Conservation (phyloP, 2,329 filamentous ascomycete genomes). For the Didymella keratinophila region DNA sequence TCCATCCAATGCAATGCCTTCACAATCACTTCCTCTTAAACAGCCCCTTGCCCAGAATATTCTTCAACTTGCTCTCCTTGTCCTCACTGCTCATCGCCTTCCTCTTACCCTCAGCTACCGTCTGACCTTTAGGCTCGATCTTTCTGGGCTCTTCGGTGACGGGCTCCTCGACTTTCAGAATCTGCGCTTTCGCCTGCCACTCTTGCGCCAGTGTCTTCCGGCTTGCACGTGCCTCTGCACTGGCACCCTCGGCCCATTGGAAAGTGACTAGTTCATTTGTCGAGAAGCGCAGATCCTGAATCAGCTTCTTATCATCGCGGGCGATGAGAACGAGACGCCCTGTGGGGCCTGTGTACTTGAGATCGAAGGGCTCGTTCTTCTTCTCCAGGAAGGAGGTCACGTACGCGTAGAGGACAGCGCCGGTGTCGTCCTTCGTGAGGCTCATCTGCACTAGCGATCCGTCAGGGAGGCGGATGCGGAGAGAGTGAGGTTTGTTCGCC, state of each 20-base stretch:
- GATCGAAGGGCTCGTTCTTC: constrained; percentile 71
- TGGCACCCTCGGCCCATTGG: constrained; percentile 72
- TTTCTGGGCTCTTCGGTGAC: constrained; percentile 19
- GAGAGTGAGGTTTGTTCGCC: constrained; percentile 65
- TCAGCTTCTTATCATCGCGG: constrained; percentile 64
- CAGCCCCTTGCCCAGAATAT: constrained; percentile 45
- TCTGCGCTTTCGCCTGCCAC: constrained; percentile 67
- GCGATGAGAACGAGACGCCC: constrained; percentile 56
- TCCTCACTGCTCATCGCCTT: constrained; percentile 46
- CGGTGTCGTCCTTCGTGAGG: constrained; percentile 74
- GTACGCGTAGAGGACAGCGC: constrained; percentile 74
- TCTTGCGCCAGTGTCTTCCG: constrained; percentile 67
- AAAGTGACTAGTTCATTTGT: constrained; percentile 78
- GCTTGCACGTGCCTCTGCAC: constrained; percentile 61
- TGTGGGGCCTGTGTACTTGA: constrained; percentile 69
- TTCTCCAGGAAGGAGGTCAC: constrained; percentile 75
- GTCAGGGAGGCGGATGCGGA: constrained; percentile 89
- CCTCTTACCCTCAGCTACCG: constrained; percentile 43
- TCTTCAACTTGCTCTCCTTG: constrained; percentile 53
- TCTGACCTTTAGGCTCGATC: constrained; percentile 21
- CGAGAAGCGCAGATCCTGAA: constrained; percentile 74
- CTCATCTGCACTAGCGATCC: constrained; percentile 77
- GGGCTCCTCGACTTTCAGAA: constrained; percentile 69
- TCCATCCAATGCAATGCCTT: constrained; percentile 3
- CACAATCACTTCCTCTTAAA: constrained; percentile 41